phyloP scores from a whole-genome alignment of 2,329 filamentous ascomycete species.

The Alternaria sp. region DNA sequence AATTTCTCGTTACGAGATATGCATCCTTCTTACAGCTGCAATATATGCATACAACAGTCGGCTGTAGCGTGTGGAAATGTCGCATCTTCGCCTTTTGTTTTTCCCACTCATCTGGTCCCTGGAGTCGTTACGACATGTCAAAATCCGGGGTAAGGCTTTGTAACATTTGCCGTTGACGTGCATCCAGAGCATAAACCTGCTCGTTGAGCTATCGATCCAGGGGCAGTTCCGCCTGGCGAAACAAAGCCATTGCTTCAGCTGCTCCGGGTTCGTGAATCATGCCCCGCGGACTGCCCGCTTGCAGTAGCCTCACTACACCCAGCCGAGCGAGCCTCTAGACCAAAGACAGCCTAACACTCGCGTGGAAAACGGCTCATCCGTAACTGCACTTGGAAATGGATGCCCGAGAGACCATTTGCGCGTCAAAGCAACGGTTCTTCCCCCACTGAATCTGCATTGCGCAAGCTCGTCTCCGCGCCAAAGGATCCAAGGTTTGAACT shows the following conservation, averaged over 20 bases:
- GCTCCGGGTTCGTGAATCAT: constrained; percentile 17
- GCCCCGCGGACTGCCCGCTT: constrained; percentile 10
- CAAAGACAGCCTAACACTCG: not conserved
- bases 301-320: not conserved
- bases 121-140: not conserved
- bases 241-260: constrained; percentile 15
- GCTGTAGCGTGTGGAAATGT: not conserved
- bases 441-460: constrained; percentile 14
- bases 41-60: not conserved
- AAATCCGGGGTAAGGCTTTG: not conserved
- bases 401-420: not conserved
- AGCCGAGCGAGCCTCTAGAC: not conserved
- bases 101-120: not conserved
- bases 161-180: not conserved
- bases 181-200: constrained; percentile 3
- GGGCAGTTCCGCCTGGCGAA: too few relatives aligned
- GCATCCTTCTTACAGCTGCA: not conserved
- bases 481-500: constrained; percentile 19
- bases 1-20: not conserved
- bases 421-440: constrained; percentile 9
- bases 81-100: not conserved
- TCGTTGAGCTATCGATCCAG: constrained; percentile 5
- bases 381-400: not conserved
- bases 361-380: constrained; percentile 13
- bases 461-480: constrained; percentile 18